These are phyloP conservation scores for Vigna radiata DNA, from an alignment of 306 rosid genomes.

Conservation along the genomic window DNA sequence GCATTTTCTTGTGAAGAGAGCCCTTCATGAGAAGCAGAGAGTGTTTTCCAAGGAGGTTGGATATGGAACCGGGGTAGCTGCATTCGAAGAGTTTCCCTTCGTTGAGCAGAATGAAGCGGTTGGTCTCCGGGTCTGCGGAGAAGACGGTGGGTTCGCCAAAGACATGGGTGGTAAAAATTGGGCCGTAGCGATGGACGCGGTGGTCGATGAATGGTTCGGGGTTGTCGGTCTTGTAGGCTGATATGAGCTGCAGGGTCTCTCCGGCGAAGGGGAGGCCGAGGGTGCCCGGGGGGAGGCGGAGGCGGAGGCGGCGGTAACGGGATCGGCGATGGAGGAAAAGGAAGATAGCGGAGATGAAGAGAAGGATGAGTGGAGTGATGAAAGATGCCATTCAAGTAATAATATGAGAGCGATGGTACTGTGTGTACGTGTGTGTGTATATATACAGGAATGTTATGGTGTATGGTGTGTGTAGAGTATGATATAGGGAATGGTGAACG, in stretches of 20 bases:
- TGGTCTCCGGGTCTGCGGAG: constrained; percentile 86
- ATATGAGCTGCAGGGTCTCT: constrained; percentile 80
- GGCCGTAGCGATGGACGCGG: constrained; percentile 74
- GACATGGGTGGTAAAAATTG: constrained; percentile 88
- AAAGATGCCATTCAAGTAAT: constrained; percentile 53
- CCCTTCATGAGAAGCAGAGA: constrained; percentile 91
- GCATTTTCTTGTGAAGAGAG: constrained; percentile 82
- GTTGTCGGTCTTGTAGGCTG: constrained; percentile 90
- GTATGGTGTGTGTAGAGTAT: constrained; percentile 4
- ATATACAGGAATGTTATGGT: neutral
- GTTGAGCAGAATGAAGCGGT: constrained; percentile 82
- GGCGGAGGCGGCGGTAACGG: constrained; percentile 50
- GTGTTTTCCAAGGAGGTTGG: constrained; percentile 83
- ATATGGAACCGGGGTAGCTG: constrained; percentile 92
- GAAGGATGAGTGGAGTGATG: constrained; percentile 25
- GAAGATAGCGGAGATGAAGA: constrained; percentile 23
- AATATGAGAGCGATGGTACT: neutral
- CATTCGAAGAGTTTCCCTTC: constrained; percentile 94
- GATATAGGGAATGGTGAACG: neutral
- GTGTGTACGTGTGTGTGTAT: neutral
- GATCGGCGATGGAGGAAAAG: constrained; percentile 50
- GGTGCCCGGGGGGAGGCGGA: constrained; percentile 77
- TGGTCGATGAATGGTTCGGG: constrained; percentile 96
- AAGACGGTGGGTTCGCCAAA: constrained; percentile 96
- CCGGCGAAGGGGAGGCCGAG: constrained; percentile 81